These are phyloP conservation scores for Ceratocystis harringtonii DNA, from an alignment of 2,329 filamentous ascomycete species.

Conservation along the genomic window DNA sequence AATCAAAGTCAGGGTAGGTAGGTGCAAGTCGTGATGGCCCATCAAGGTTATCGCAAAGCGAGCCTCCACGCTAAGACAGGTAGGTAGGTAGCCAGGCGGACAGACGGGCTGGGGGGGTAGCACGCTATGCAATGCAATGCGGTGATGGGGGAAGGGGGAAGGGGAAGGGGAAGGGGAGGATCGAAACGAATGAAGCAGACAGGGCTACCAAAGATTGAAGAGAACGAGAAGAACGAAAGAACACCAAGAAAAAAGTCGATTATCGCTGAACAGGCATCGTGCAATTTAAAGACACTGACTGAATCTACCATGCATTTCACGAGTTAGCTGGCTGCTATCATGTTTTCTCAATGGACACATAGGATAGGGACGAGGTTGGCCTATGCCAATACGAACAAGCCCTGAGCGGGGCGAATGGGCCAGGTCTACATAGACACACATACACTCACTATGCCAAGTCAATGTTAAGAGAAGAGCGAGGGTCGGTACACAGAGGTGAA, in stretches of 20 bases:
- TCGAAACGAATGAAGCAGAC: neutral
- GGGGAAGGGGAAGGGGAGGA: neutral
- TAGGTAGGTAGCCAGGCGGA: neutral
- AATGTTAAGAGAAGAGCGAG: neutral
- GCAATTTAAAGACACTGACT: neutral
- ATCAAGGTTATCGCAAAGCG: neutral
- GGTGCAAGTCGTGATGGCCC: neutral
- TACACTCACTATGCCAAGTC: neutral
- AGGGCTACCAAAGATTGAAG: neutral
- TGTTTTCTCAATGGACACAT: constrained; percentile 6
- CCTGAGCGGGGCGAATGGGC: constrained; percentile 4
- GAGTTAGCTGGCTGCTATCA: neutral
- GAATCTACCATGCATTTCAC: neutral
- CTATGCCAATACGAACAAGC: constrained; percentile 5
- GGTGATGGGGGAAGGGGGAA: neutral
- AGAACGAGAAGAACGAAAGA: neutral
- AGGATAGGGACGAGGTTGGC: constrained; percentile 5
- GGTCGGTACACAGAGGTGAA: neutral
- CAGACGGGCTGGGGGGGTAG: neutral
- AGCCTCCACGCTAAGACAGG: neutral
- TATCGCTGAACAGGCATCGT: constrained; percentile 5
- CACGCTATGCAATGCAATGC: neutral
- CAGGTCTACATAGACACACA: neutral
- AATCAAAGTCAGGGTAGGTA: neutral
- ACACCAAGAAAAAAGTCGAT: neutral